A percentile compares a stretch with the other conserved stretches of the same genome.
Conservation (phyloP, 495 filamentous ascomycete genomes). For the Talaromyces adpressus region DNA sequence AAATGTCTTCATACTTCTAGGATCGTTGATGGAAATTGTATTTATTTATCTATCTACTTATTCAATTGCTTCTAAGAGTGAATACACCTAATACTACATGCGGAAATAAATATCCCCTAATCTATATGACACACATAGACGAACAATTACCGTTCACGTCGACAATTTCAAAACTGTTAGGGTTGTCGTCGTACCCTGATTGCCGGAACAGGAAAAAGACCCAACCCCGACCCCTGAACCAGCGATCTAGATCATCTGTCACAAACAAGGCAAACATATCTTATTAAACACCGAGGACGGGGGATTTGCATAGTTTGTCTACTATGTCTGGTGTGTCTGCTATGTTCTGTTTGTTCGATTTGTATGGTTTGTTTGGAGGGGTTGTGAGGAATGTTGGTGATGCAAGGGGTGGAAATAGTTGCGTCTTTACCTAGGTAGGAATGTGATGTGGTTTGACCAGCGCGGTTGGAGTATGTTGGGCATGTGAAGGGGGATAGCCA, state of each 20-base stretch:
- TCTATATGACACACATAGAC: not conserved
- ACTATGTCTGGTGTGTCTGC: not conserved
- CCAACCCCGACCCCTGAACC: not conserved
- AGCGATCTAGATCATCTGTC: not conserved
- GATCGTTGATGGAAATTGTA: not conserved
- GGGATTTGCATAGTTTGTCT: not conserved
- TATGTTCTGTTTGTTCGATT: not conserved
- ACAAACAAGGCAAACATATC: slow-evolving; percentile 3
- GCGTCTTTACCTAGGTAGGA: not conserved
- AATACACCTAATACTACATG: not conserved
- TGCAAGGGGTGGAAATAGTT: not conserved
- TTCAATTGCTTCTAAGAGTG: not conserved
- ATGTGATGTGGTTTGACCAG: not conserved
- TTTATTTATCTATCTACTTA: not conserved
- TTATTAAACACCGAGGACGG: not conserved
- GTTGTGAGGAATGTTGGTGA: not conserved
- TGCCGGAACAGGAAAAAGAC: not conserved
- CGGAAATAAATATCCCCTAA: not conserved
- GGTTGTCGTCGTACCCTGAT: not conserved
- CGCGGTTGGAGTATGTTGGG: not conserved
- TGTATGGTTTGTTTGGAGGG: not conserved
- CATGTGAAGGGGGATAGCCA: not conserved
- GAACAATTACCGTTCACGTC: slow-evolving; percentile 1
- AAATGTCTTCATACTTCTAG: not conserved
- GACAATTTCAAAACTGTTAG: not conserved